These are phyloP conservation scores for Metarhizium rileyi DNA, from an alignment of 2,329 filamentous ascomycete genomes.

Conservation along the genomic window DNA sequence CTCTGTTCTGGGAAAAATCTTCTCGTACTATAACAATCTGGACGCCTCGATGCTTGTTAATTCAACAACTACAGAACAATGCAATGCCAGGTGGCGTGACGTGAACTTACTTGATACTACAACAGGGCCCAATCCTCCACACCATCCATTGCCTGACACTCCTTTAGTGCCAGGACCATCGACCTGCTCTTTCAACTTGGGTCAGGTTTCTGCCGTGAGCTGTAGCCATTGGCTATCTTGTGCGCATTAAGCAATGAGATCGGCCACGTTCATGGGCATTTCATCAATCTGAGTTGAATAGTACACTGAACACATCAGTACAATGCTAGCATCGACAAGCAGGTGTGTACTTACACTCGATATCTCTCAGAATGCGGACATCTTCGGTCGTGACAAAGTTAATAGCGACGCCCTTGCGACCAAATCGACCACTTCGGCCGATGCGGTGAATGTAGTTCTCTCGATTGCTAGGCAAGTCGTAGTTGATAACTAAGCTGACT, in stretches of 20 bases:
- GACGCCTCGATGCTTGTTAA: background rate
- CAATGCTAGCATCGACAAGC: background rate
- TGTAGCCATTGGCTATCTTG: background rate
- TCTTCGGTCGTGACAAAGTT: slow-evolving; percentile 99
- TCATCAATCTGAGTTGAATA: slow-evolving; percentile 96
- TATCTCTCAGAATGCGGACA: slow-evolving; percentile 92
- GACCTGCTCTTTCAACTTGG: background rate
- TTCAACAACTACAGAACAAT: background rate
- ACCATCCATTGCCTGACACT: slow-evolving; percentile 1
- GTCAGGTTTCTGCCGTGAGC: background rate
- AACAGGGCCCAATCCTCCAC: slow-evolving; percentile 12
- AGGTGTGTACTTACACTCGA: slow-evolving; percentile 59
- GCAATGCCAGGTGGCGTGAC: background rate
- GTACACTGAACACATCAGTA: slow-evolving; percentile 54
- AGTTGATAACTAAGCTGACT: slow-evolving; percentile 97
- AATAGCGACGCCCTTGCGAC: slow-evolving; percentile 97
- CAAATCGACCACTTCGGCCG: slow-evolving; percentile 88
- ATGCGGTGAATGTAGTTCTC: slow-evolving; percentile 99
- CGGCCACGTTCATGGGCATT: slow-evolving; percentile 93
- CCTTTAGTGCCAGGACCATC: background rate
- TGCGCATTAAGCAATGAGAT: slow-evolving; percentile 40
- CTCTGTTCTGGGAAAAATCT: background rate
- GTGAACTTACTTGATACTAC: slow-evolving; percentile 8
- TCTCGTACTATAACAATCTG: slow-evolving; percentile 3
- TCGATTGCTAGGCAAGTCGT: slow-evolving; percentile 94